phyloP scores from a whole-genome alignment of 805 yeast genomes.

The Myxozyma neglecta region DNA sequence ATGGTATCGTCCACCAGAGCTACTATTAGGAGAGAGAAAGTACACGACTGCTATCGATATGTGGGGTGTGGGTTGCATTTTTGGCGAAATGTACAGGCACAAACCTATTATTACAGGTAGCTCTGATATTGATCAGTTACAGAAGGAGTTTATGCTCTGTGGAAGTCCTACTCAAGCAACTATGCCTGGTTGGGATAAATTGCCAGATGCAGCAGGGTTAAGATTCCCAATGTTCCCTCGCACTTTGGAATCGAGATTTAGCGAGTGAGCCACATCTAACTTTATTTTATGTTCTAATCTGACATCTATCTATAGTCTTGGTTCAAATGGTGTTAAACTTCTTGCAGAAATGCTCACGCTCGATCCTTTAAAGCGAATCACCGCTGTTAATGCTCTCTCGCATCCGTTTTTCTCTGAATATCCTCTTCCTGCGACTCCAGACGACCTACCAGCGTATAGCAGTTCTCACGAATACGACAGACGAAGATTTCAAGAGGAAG shows the following conservation, averaged over 20 bases:
- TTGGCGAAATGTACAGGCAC: constrained; percentile 82
- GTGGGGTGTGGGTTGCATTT: constrained; percentile 94
- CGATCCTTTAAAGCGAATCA: constrained; percentile 70
- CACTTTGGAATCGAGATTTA: constrained; percentile 45
- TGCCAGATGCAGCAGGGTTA: constrained; percentile 50
- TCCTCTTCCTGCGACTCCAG: constrained; percentile 62
- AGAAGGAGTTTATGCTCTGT: constrained; percentile 70
- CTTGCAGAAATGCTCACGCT: constrained; percentile 62
- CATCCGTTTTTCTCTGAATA: constrained; percentile 66
- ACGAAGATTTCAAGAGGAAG: constrained; percentile 8
- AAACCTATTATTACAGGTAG: constrained; percentile 84
- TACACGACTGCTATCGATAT: constrained; percentile 89
- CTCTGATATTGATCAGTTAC: constrained; percentile 85
- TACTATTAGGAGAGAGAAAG: constrained; percentile 80
- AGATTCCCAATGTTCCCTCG: constrained; percentile 18
- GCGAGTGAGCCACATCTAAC: constrained; percentile 44
- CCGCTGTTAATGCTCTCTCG: constrained; percentile 74
- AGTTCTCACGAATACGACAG: constrained; percentile 85
- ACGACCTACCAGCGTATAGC: constrained; percentile 66
- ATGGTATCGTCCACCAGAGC: constrained; percentile 97
- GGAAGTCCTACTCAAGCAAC: constrained; percentile 91
- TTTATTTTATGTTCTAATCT: neutral
- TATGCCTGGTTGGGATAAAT: constrained; percentile 85
- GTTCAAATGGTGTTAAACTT: constrained; percentile 54
- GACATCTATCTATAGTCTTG: constrained; percentile 16